These are phyloP conservation scores for Xylariomycetidae sp. DNA, from an alignment of 2,329 filamentous ascomycete genomes.

Conservation along the genomic window DNA sequence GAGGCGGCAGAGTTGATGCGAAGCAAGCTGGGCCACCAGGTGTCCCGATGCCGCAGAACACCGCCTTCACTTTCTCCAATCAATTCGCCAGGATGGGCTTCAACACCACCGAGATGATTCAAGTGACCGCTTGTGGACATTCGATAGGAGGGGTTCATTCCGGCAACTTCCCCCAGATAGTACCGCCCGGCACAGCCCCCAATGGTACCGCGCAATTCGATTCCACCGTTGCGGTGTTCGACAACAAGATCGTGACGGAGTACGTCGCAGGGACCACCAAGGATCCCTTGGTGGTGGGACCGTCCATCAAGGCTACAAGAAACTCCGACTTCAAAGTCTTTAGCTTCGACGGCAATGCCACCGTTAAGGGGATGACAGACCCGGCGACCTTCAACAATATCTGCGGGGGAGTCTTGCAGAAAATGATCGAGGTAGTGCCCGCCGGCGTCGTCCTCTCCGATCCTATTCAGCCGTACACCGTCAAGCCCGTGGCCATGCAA, in stretches of 20 bases:
- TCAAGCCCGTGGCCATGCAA: conserved; percentile 54
- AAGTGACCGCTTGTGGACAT: conserved; percentile 55
- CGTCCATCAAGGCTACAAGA: conserved; percentile 36
- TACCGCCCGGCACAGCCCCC: conserved; percentile 35
- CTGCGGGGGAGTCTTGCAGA: conserved; percentile 48
- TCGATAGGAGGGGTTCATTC: conserved; percentile 55
- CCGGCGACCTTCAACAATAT: conserved; percentile 36
- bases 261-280: conserved; percentile 48
- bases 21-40: conserved; percentile 38
- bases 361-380: conserved; percentile 42
- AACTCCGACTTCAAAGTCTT: conserved; percentile 53
- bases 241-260: conserved; percentile 51
- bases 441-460: conserved; percentile 42
- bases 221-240: conserved; percentile 41
- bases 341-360: conserved; percentile 48
- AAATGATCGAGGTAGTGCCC: conserved; percentile 58
- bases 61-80: conserved; percentile 41
- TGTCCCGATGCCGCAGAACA: conserved; percentile 54
- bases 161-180: conserved; percentile 46
- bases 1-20: conserved; percentile 50
- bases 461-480: conserved; percentile 47
- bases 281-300: conserved; percentile 50
- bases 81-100: conserved; percentile 56
- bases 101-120: conserved; percentile 50
- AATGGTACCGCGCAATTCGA: conserved; percentile 43